Base-by-base conservation (phyloP, 1,139 yeast genomes). In the Blastobotrys arbuscula region DNA sequence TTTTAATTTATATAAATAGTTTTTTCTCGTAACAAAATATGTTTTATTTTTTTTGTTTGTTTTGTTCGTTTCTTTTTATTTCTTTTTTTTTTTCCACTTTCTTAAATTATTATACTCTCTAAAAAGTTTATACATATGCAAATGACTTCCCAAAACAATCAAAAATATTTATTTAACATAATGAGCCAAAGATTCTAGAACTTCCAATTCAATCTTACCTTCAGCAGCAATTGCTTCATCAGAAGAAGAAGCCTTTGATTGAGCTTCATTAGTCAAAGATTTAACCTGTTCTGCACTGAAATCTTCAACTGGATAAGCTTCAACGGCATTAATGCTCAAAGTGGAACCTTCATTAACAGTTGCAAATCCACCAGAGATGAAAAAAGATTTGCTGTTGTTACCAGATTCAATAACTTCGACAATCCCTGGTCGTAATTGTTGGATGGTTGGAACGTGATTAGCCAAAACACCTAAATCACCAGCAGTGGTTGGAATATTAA, bases 391-490 rank as follows among this genome's bases (percentile, higher is more conserved):
- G 67, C 81, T 79, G 63, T 80, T 75, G 59, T 92, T 94, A 49
- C 82, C 71, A 66, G 82, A 77, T 69, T 87, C 89, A 61, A 88
- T 82, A 66, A 92, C 81, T 73, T 90, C 97, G 62, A 92, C 85
- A 56, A 94, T 79, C 71, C 99, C 99, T 62, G 98, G 96, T 68
- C 84, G 82, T 69, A 92, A 82, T 78, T 94, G 96, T 75, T 94
- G 97, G 59, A 92, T 90, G 66, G 87, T 83, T 65, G 99, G 98
- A 67, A 92, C 96, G 80, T 92, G 99, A 76, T 88, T 84, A 64
- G 98, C 97, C 68, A 92, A 77, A 59, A 92, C 81, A 86, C 99
- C 99, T 72, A 92, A 81, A 68, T 87, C 95, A 69, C 99, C 99
- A 59, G 95, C 84, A 65, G 86, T 79, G 56, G 96, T 92, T 65